Evolutionary conservation across 2,329 filamentous ascomycete genomes (phyloP), one percentile per base, ranked within the genome.

Genomic region (Calonectria pteridis): DNA sequence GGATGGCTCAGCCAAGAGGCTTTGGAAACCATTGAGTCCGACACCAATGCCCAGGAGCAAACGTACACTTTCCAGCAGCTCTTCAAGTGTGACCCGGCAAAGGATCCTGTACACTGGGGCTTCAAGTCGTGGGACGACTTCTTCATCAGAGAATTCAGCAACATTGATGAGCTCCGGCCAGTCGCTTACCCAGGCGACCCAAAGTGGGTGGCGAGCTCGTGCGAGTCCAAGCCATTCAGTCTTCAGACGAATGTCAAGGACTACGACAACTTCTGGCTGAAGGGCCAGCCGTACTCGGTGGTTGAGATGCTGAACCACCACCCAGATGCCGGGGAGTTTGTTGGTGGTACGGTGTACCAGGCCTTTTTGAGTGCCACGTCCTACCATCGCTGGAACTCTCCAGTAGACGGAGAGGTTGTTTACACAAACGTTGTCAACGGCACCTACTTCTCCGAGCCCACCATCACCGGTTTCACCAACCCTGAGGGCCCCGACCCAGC

Each of bases 371-470:
- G 87, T 18, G 88, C 91, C 0, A 83, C 92, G 33, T 91, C 88
- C 55, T 94, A 94, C 80, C 93, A 94, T 81, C 87, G 92, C 26
- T 94, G 93, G 93, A 90, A 93, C 79, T 84, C 90, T 0, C 93
- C 92, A 1, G 87, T 94, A 0, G 87, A 84, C 4, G 93, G 92
- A 0, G 90, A 81, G 1, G 84, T 94, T 11, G 84, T 70, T 2
- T 23, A 29, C 1, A 86, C 87, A 0, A 89, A 87, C 69, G 84
- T 91, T 0, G 82, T 89, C 2, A 85, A 89, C 20, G 92, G 92
- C 0, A 92, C 91, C 0, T 94, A 93, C 81, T 94, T 91, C 80
- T 90, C 89, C 4, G 91, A 92, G 81, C 77, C 64, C 28, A 64
- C 58, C 4, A 58, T 58, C 40, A 55, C 35, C 1, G 72, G 72